A percentile compares a stretch with the other conserved stretches of the same genome.
Conservation (phyloP, 164 flowering plant genomes). For the Tinospora cordifolia region DNA sequence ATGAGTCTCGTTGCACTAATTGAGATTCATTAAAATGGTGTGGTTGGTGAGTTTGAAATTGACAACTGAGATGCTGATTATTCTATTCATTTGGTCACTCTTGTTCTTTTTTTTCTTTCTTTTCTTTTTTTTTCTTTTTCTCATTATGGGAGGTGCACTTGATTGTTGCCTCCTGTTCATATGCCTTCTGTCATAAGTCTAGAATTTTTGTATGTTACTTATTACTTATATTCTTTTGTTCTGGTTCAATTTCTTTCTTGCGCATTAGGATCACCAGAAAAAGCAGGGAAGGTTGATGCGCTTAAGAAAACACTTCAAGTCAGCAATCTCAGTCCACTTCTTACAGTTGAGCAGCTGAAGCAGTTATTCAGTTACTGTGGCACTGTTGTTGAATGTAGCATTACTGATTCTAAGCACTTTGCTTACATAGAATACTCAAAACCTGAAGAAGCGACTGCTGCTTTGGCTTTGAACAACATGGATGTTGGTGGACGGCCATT, state of each 20-base stretch:
- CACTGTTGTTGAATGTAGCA: conserved; percentile 78
- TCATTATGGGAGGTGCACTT: neutral
- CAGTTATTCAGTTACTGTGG: conserved; percentile 87
- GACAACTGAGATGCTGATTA: neutral
- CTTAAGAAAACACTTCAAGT: conserved; percentile 84
- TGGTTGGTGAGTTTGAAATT: neutral
- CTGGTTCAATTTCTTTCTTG: conserved; percentile 2
- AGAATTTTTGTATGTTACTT: neutral
- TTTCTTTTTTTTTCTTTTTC: too few relatives aligned
- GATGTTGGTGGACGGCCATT: conserved; percentile 92
- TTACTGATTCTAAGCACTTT: conserved; percentile 90
- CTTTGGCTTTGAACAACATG: conserved; percentile 83
- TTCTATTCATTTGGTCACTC: neutral
- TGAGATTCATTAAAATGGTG: neutral
- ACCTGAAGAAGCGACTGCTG: conserved; percentile 94
- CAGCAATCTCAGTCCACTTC: conserved; percentile 90
- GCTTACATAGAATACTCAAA: conserved; percentile 92
- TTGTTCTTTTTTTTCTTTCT: neutral
- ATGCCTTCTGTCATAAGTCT: neutral
- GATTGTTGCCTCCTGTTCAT: neutral
- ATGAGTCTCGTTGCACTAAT: neutral
- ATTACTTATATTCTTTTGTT: neutral
- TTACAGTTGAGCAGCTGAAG: conserved; percentile 83
- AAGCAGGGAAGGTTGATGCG: conserved; percentile 46
- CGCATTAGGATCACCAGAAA: conserved; percentile 50